Percentiles rank a stretch among this genome's conserved stretches.
phyloP scores from a whole-genome alignment of 768 basidiomycete genomes.

The Tricholoma sp. region DNA sequence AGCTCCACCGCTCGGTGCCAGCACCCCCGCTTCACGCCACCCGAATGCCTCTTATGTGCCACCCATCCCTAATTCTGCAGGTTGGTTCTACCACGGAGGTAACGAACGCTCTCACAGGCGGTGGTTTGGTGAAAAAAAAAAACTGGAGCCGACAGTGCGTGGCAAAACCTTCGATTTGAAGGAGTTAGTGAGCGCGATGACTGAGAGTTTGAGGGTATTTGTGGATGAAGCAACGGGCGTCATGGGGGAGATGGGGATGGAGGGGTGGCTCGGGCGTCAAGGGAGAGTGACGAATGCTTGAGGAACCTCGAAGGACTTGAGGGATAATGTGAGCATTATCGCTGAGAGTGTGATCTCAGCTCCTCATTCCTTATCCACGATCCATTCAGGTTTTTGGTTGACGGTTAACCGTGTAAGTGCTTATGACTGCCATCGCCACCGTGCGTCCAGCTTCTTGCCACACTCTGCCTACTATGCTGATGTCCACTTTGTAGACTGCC shows the following conservation, averaged over 20 bases:
- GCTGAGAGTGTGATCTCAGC: too few relatives aligned
- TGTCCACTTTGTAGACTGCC: slow-evolving; percentile 47
- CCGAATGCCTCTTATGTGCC: too few relatives aligned
- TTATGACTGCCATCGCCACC: not conserved
- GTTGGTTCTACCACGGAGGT: slow-evolving; percentile 85
- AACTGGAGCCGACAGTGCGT: slow-evolving; percentile 31
- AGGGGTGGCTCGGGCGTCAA: slow-evolving; percentile 91
- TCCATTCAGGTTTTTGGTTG: not conserved
- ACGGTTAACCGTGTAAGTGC: slow-evolving; percentile 60
- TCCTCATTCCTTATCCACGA: too few relatives aligned
- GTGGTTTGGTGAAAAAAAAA: slow-evolving; percentile 82
- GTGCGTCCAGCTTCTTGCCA: not conserved
- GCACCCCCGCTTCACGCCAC: slow-evolving; percentile 42
- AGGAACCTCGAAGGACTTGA: slow-evolving; percentile 96
- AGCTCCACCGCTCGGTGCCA: slow-evolving; percentile 27
- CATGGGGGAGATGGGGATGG: slow-evolving; percentile 95
- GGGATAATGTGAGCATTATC: slow-evolving; percentile 63
- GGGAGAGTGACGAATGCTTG: slow-evolving; percentile 91
- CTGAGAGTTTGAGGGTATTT: slow-evolving; percentile 61
- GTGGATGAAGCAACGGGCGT: slow-evolving; percentile 45
- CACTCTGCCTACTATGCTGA: not conserved
- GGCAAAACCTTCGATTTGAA: slow-evolving; percentile 90
- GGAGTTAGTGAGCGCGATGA: slow-evolving; percentile 96
- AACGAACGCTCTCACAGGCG: slow-evolving; percentile 90
- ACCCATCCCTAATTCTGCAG: slow-evolving; percentile 39